phyloP scores from a whole-genome alignment of 345 rosid genomes.

The Populus tremula region DNA sequence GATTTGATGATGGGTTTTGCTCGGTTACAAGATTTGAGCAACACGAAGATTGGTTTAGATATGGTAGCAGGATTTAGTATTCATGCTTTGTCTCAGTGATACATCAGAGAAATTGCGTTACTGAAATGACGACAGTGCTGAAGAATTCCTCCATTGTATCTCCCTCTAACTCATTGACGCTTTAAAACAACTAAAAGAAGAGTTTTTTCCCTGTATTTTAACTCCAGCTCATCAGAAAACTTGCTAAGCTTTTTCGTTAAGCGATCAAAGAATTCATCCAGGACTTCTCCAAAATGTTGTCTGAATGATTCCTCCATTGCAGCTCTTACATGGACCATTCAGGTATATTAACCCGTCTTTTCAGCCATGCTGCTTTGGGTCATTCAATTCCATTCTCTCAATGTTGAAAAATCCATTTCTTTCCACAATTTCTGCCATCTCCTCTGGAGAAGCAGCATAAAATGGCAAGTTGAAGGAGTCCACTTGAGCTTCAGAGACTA shows the following conservation, averaged over 20 bases:
- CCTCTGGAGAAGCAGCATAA: constrained; percentile 37
- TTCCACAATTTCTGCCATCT: constrained; percentile 35
- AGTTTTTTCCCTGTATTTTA: constrained; percentile 33
- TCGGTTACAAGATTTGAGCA: too few relatives aligned
- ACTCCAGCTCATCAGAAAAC: constrained; percentile 28
- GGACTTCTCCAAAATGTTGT: constrained; percentile 35
- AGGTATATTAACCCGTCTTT: constrained; percentile 24
- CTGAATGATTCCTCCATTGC: constrained; percentile 49
- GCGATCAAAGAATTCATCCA: constrained; percentile 38
- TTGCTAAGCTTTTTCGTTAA: constrained; percentile 30
- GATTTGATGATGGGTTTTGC: too few relatives aligned
- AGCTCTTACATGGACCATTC: constrained; percentile 48
- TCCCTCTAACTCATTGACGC: constrained; percentile 25
- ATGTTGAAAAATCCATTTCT: constrained; percentile 37
- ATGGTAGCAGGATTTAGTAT: too few relatives aligned
- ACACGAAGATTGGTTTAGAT: too few relatives aligned
- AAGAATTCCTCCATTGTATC: not conserved
- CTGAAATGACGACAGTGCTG: too few relatives aligned
- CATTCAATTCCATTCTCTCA: constrained; percentile 40
- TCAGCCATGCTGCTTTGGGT: constrained; percentile 29
- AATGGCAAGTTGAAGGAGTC: constrained; percentile 55
- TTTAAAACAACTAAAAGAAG: constrained; percentile 29
- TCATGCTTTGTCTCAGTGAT: too few relatives aligned
- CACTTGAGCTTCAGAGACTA: constrained; percentile 45
- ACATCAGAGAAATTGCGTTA: too few relatives aligned